These are phyloP conservation scores for Laburnicola sp. DNA, from an alignment of 2,329 filamentous ascomycete genomes.

Conservation along the genomic window DNA sequence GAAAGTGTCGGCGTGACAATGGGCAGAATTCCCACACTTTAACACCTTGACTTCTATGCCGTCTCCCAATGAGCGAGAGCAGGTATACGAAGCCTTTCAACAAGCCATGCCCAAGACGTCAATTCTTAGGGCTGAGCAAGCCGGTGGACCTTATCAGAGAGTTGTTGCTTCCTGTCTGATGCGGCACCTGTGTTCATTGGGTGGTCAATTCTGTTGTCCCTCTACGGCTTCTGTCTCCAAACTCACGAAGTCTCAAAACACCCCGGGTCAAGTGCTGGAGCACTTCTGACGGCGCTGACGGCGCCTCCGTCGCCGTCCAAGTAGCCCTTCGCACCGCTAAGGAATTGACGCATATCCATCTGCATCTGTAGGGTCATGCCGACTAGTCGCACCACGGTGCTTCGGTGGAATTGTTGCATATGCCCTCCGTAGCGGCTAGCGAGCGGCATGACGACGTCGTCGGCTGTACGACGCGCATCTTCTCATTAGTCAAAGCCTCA, in stretches of 20 bases:
- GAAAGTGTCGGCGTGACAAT: background rate
- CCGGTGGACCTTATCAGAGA: background rate
- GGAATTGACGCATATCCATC: background rate
- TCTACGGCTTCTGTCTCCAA: background rate
- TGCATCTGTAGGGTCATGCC: background rate
- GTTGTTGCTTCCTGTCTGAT: background rate
- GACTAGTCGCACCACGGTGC: background rate
- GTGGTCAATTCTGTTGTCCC: background rate
- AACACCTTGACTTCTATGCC: background rate
- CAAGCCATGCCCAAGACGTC: background rate
- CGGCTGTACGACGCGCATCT: background rate
- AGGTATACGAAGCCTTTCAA: background rate
- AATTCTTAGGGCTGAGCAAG: background rate
- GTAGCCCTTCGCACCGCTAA: background rate
- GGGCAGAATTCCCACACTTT: background rate
- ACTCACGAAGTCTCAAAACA: background rate
- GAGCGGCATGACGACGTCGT: background rate
- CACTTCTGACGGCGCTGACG: background rate
- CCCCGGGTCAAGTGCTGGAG: background rate
- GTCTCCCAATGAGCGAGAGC: constrained; percentile 1
- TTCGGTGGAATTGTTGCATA: background rate
- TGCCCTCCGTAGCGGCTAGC: background rate
- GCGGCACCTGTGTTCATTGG: background rate
- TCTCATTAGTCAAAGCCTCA: background rate
- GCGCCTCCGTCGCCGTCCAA: background rate